Conservation (phyloP, 2,329 filamentous ascomycete species). For the Emmonsiellopsis sp. region DNA sequence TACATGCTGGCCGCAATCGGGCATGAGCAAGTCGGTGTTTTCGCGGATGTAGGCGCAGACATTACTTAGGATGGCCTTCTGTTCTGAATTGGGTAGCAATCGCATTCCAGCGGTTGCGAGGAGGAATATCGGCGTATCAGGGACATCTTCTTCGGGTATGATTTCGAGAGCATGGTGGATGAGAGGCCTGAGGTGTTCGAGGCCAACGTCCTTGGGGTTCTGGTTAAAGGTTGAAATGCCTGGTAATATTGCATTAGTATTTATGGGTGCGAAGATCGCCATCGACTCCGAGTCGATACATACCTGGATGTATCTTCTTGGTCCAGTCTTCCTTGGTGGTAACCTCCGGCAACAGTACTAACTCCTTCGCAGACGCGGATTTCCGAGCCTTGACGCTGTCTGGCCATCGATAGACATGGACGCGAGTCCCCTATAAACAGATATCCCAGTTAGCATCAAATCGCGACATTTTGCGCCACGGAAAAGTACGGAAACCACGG, state of each 20-base stretch:
- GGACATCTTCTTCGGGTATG: constrained; percentile 65
- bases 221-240: constrained; percentile 81
- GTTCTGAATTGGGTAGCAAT: constrained; percentile 65
- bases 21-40: constrained; percentile 71
- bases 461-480: too few species aligned
- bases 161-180: constrained; percentile 72
- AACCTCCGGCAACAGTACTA: constrained; percentile 66
- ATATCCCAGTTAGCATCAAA: constrained; percentile 6
- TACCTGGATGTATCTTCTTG: constrained; percentile 86
- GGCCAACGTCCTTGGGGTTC: constrained; percentile 65
- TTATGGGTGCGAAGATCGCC: too few species aligned
- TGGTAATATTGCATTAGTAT: constrained; percentile 16
- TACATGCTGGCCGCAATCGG: constrained; percentile 82
- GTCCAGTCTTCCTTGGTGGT: constrained; percentile 80
- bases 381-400: constrained; percentile 59
- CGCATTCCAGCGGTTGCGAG: constrained; percentile 96
- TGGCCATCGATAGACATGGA: constrained; percentile 92
- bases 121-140: constrained; percentile 84
- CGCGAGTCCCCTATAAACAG: constrained; percentile 60
- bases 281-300: constrained; percentile 2
- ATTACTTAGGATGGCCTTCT: constrained; percentile 61
- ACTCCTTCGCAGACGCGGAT: constrained; percentile 49
- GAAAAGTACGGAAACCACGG: background rate
- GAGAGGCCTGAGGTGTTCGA: constrained; percentile 69
- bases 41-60: constrained; percentile 75